phyloP scores from a whole-genome alignment of 768 basidiomycete species.

The Leccinum uliginosum region DNA sequence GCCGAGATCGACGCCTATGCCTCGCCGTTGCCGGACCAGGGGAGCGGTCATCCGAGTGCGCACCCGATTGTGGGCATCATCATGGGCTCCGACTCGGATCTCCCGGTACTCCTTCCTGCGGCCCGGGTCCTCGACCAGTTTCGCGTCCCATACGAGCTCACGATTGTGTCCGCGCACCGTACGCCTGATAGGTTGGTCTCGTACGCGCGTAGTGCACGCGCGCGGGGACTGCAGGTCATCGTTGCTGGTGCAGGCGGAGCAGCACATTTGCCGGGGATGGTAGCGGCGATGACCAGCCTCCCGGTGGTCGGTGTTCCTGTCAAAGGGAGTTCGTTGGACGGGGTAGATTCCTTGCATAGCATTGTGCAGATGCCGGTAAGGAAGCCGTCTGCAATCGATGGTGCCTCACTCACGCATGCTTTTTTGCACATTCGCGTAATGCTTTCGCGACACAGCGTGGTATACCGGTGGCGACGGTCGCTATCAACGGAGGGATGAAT shows the following conservation, averaged over 20 bases:
- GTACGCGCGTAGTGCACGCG: conserved; percentile 72
- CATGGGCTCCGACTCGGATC: conserved; percentile 98
- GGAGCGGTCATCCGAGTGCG: conserved; percentile 53
- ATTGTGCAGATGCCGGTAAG: conserved; percentile 98
- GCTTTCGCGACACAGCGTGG: conserved; percentile 57
- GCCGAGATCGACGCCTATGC: conserved; percentile 53
- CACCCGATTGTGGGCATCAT: conserved; percentile 87
- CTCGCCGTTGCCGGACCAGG: conserved; percentile 39
- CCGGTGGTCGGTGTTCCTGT: conserved; percentile 98
- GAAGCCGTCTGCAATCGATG: conserved; percentile 26
- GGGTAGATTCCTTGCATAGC: conserved; percentile 94
- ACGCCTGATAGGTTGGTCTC: conserved; percentile 83
- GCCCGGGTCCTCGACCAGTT: conserved; percentile 83
- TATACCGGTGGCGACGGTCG: conserved; percentile 95
- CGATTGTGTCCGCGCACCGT: conserved; percentile 94
- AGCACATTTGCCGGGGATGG: conserved; percentile 98
- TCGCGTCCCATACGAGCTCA: conserved; percentile 83
- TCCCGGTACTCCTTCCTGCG: conserved; percentile 90
- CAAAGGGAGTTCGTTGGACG: conserved; percentile 88
- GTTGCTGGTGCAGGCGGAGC: conserved; percentile 99
- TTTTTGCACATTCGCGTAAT: background rate
- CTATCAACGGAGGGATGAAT: conserved; percentile 93
- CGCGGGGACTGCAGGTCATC: conserved; percentile 66
- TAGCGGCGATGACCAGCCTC: conserved; percentile 87
- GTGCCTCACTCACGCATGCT: background rate